These are phyloP conservation scores for Turnera subulata DNA, from an alignment of 345 rosid genomes.

Conservation along the genomic window DNA sequence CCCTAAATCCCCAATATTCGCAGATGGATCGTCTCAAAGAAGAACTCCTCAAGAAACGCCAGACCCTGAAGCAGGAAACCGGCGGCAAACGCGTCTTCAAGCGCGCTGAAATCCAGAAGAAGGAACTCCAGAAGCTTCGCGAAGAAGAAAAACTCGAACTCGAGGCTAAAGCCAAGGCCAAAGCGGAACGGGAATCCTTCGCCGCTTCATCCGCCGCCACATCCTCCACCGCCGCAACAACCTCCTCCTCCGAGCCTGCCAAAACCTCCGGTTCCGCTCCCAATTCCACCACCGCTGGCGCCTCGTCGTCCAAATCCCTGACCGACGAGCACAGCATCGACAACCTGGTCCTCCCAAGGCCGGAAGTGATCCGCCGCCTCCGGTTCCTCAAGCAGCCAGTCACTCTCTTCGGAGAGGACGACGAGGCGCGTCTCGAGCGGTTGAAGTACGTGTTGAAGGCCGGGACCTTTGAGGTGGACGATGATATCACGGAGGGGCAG, in stretches of 20 bases:
- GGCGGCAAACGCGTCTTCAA: conserved; percentile 83
- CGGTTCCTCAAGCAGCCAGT: conserved; percentile 88
- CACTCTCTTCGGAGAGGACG: conserved; percentile 94
- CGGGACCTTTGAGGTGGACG: conserved; percentile 88
- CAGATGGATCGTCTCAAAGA: conserved; percentile 71
- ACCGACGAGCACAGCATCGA: conserved; percentile 76
- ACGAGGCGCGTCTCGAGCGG: conserved; percentile 74
- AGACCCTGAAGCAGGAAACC: conserved; percentile 57
- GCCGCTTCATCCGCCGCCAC: conserved; percentile 27
- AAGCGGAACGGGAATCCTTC: conserved; percentile 45
- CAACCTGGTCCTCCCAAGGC: conserved; percentile 70
- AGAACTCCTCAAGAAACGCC: conserved; percentile 74
- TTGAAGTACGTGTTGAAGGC: conserved; percentile 75
- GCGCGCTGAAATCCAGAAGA: conserved; percentile 90
- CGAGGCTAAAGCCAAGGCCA: conserved; percentile 84
- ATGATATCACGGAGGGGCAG: conserved; percentile 90
- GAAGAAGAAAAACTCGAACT: conserved; percentile 83
- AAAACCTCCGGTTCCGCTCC: conserved; percentile 28
- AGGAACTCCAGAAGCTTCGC: conserved; percentile 78
- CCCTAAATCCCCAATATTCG: no score
- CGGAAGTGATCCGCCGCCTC: conserved; percentile 86
- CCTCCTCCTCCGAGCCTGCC: conserved; percentile 33
- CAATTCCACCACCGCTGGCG: conserved; percentile 32
- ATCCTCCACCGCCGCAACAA: conserved; percentile 18
- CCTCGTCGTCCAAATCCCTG: conserved; percentile 58